Percentiles rank a stretch among this genome's conserved stretches.
These are phyloP conservation scores for Boletellus dicymbophilus DNA, from an alignment of 1,284 basidiomycete species.

Conservation along the genomic window DNA sequence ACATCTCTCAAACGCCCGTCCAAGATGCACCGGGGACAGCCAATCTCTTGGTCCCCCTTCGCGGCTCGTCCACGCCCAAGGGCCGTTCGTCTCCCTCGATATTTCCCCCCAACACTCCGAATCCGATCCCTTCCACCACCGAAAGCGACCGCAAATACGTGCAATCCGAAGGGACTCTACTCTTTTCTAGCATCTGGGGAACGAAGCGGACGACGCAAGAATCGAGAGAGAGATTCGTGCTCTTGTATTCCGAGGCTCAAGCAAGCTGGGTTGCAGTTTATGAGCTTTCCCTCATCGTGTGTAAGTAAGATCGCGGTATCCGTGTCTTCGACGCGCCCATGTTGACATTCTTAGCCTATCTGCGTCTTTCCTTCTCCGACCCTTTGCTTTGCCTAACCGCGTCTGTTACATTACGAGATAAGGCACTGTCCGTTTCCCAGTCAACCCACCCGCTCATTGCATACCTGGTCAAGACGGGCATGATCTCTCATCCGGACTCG, in stretches of 20 bases:
- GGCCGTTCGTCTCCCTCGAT: slow-evolving; percentile 52
- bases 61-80: slow-evolving; percentile 42
- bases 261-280: slow-evolving; percentile 77
- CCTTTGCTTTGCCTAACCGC: slow-evolving; percentile 82
- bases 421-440: slow-evolving; percentile 53
- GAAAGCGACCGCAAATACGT: slow-evolving; percentile 74
- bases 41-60: slow-evolving; percentile 52
- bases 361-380: slow-evolving; percentile 68
- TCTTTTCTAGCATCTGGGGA: slow-evolving; percentile 76
- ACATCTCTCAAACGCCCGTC: slow-evolving; percentile 60
- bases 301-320: slow-evolving; percentile 47
- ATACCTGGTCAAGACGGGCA: slow-evolving; percentile 40
- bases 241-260: slow-evolving; percentile 61
- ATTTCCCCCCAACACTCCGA: slow-evolving; percentile 74
- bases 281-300: slow-evolving; percentile 69
- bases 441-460: slow-evolving; percentile 53
- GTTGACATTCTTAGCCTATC: slow-evolving; percentile 53
- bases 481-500: slow-evolving; percentile 16
- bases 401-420: slow-evolving; percentile 78
- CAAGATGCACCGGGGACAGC: slow-evolving; percentile 33
- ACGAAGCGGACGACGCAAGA: slow-evolving; percentile 44
- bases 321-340: neutral
- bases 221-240: slow-evolving; percentile 55
- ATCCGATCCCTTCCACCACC: slow-evolving; percentile 69
- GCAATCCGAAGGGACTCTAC: slow-evolving; percentile 71